These are phyloP conservation scores for Venturia pyrina DNA, from an alignment of 2,329 filamentous ascomycete species.

Conservation along the genomic window DNA sequence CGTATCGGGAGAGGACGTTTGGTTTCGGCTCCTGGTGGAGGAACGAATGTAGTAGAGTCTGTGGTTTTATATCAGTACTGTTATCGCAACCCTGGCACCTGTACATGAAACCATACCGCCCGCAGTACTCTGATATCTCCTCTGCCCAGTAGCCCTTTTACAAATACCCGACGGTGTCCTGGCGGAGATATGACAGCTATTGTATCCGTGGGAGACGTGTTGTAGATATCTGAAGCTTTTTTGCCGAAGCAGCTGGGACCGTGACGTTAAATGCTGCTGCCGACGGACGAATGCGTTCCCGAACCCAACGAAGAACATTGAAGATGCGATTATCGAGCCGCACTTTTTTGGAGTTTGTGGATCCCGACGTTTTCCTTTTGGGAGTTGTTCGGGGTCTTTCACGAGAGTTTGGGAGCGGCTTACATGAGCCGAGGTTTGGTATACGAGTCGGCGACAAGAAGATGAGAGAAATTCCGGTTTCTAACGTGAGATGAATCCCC, in stretches of 20 bases:
- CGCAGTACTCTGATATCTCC: not conserved
- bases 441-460: not conserved
- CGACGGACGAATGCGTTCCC: not conserved
- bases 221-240: not conserved
- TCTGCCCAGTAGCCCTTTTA: not conserved
- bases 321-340: not conserved
- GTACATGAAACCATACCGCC: not conserved
- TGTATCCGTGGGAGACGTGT: not conserved
- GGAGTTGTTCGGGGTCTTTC: not conserved
- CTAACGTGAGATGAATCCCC: not conserved
- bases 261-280: not conserved
- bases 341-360: not conserved
- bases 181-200: not conserved
- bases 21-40: constrained; percentile 10
- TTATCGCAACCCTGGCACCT: not conserved
- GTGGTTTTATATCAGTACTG: not conserved
- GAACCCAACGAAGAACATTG: constrained; percentile 1
- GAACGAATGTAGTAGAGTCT: constrained; percentile 13
- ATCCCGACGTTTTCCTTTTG: not conserved
- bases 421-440: not conserved
- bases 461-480: not conserved
- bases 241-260: not conserved
- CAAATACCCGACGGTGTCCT: not conserved
- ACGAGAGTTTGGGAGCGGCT: not conserved
- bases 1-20: constrained; percentile 34